Evolutionary conservation across 164 flowering plant genomes (phyloP).

Genomic region (grape (Vitis vinifera)): DNA sequence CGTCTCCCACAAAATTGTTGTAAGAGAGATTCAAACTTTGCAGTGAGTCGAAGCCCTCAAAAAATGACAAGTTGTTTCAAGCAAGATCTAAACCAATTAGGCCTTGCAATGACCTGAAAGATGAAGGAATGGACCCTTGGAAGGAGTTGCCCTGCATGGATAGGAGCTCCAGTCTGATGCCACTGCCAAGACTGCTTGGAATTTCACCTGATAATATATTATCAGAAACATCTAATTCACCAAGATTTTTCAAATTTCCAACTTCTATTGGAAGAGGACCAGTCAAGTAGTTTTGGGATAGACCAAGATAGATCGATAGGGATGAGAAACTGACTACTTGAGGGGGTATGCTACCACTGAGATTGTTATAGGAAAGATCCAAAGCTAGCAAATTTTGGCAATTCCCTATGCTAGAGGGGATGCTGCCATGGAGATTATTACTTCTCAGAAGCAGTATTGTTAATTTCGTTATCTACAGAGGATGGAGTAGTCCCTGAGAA

Average conservation of each 20-base stretch:
- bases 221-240: slow-evolving; percentile 10
- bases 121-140: slow-evolving; percentile 23
- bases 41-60: slow-evolving; percentile 13
- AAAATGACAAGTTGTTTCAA: slow-evolving; percentile 23
- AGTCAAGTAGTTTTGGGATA: slow-evolving; percentile 17
- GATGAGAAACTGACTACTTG: slow-evolving; percentile 15
- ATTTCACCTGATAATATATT: slow-evolving; percentile 34
- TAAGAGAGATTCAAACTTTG: slow-evolving; percentile 30
- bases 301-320: neutral
- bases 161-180: slow-evolving; percentile 10
- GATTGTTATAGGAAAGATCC: slow-evolving; percentile 18
- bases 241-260: slow-evolving; percentile 15
- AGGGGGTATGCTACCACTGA: slow-evolving; percentile 24
- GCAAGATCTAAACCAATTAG: slow-evolving; percentile 25
- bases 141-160: slow-evolving; percentile 19
- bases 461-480: slow-evolving; percentile 22
- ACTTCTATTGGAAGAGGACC: slow-evolving; percentile 27
- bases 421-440: slow-evolving; percentile 21
- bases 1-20: slow-evolving; percentile 20
- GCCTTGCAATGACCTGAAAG: slow-evolving; percentile 18
- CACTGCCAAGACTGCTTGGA: slow-evolving; percentile 23
- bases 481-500: slow-evolving; percentile 26
- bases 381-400: slow-evolving; percentile 7
- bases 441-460: neutral
- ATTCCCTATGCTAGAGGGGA: slow-evolving; percentile 20